Evolutionary conservation across 2,329 filamentous ascomycete genomes (phyloP), one percentile per base, ranked within the genome.

Genomic region (Ophiocordyceps camponoti-floridani): DNA sequence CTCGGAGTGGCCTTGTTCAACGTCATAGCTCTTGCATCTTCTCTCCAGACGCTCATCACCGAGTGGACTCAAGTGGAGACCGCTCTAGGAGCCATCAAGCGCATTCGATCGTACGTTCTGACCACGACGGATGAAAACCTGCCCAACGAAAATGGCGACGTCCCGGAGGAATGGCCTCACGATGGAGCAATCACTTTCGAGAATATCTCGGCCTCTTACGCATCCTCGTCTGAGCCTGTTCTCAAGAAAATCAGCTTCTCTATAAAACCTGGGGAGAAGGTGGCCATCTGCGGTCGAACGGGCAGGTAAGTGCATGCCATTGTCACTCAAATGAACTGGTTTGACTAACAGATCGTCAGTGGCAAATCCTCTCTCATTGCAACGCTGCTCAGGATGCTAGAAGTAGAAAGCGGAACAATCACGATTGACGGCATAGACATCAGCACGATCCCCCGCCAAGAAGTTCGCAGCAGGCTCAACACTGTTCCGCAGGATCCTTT

Each of bases 401-500:
- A 72, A 10, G 53, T 63, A 10, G 60, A 58, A 2, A 43, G 54
- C 0, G 67, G 67, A 0, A 56, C 40, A 4, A 68, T 75, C 13
- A 53, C 47, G 1, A 59, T 75, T 10, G 70, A 73, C 45, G 62
- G 58, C 2, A 46, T 69, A 1, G 62, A 70, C 40, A 49, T 59
- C 10, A 47, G 51, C 2, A 50, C 42, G 1, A 33, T 59, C 1
- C 48, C 51, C 0, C 50, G 54, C 6, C 46, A 54, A 7, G 45
- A 47, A 5, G 41, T 61, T 1, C 52, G 58, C 0, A 43, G 49
- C 0, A 46, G 54, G 1, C 54, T 75, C 7, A 64, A 65, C 28
- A 61, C 62, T 1, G 54, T 74, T 1, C 64, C 72, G 0, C 72
- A 76, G 55, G 70, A 75, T 41, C 60, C 68, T 0, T 65, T 72